Evolutionary conservation across 2,329 filamentous ascomycete species (phyloP).

Genomic region (Penicillium aurantiogriseum): DNA sequence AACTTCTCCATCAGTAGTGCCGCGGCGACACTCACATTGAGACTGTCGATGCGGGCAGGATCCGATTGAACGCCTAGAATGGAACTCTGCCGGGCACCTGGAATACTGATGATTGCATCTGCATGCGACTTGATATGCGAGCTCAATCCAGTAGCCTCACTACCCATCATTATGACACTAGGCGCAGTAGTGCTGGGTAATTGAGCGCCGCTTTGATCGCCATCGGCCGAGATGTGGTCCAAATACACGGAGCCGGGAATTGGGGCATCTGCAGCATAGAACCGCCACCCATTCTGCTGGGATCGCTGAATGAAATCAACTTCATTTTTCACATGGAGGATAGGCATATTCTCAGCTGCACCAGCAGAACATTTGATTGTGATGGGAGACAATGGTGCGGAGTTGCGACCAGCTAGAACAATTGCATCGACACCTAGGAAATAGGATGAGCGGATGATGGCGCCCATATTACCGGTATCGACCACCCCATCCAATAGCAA

Average conservation of each 20-base stretch:
- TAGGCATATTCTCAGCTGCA: conserved; percentile 73
- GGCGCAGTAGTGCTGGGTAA: conserved; percentile 58
- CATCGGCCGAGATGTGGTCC: conserved; percentile 13
- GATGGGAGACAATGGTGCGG: conserved; percentile 71
- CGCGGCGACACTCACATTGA: conserved; percentile 90
- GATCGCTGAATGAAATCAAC: conserved; percentile 68
- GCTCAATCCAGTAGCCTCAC: conserved; percentile 74
- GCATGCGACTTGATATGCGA: conserved; percentile 63
- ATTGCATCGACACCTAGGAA: conserved; percentile 90
- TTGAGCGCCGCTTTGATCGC: conserved; percentile 38
- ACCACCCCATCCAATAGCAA: conserved; percentile 52
- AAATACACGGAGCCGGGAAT: conserved; percentile 27
- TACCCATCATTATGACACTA: conserved; percentile 77
- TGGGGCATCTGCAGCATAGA: conserved; percentile 69
- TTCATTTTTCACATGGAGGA: conserved; percentile 69
- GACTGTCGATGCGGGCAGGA: conserved; percentile 68
- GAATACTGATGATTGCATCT: conserved; percentile 64
- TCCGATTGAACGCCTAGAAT: conserved; percentile 33
- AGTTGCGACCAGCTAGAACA: conserved; percentile 69
- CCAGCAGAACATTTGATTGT: conserved; percentile 86
- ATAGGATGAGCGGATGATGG: conserved; percentile 80
- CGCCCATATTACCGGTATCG: conserved; percentile 87
- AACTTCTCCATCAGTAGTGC: conserved; percentile 61
- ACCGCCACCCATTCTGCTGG: conserved; percentile 70
- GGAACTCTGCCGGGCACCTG: conserved; percentile 51